Conservation (phyloP, 345 rosid genomes). For the Eucalyptus sp. region DNA sequence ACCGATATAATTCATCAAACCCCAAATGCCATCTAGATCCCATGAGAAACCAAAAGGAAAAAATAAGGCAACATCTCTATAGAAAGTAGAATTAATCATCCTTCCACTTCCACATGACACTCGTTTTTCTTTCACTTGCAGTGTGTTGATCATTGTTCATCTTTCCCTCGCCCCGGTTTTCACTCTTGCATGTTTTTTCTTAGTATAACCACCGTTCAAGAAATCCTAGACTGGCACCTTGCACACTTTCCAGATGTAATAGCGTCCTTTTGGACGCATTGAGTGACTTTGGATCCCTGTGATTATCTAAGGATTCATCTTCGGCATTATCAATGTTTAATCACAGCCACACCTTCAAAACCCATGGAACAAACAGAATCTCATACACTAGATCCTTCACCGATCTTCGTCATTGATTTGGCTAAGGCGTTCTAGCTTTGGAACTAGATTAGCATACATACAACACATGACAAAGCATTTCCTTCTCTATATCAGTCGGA, state of each 20-base stretch:
- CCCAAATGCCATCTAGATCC: not conserved
- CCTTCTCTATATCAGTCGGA: no score
- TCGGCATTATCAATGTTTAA: not conserved
- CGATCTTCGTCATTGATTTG: no score
- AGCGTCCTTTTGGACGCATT: not conserved
- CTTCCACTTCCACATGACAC: not conserved
- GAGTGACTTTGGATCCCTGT: not conserved
- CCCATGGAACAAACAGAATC: no score
- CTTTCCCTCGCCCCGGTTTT: not conserved
- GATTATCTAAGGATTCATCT: not conserved
- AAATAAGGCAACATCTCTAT: not conserved
- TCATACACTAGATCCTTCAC: no score
- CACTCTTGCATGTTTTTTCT: not conserved
- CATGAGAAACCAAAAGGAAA: not conserved
- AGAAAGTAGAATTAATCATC: not conserved
- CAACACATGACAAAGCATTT: no score
- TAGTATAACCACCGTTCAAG: not conserved
- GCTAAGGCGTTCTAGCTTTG: no score
- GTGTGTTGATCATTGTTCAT: not conserved
- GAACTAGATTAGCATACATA: no score
- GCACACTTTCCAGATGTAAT: not conserved
- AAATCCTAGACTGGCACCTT: not conserved
- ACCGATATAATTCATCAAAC: not conserved
- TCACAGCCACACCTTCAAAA: no score
- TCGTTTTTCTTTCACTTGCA: not conserved